Conservation (phyloP, 176 grass and related monocot species). For the Cocos nucifera region DNA sequence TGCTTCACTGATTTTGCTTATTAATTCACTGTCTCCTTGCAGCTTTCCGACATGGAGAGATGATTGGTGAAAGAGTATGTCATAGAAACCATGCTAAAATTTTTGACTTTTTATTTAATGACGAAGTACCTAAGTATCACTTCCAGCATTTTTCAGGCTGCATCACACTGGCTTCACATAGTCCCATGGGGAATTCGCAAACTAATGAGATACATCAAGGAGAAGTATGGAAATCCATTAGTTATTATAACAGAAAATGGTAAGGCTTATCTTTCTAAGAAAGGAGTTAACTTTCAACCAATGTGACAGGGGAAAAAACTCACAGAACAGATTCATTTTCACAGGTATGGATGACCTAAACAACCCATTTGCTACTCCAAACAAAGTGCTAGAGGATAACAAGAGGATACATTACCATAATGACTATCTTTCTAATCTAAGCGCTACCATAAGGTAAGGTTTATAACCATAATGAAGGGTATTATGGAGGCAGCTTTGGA, state of each 20-base stretch:
- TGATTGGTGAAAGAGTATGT: constrained; percentile 73
- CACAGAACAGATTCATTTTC: constrained; percentile 1
- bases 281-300: not conserved
- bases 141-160: constrained; percentile 33
- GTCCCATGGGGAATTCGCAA: constrained; percentile 81
- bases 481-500: too few relatives aligned
- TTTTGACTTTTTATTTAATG: too few relatives aligned
- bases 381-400: constrained; percentile 47
- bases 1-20: not conserved
- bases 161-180: constrained; percentile 79
- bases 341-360: constrained; percentile 81
- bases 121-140: too few relatives aligned
- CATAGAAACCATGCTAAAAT: not conserved
- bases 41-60: constrained; percentile 70
- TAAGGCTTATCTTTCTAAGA: constrained; percentile 2
- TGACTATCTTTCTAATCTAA: constrained; percentile 65
- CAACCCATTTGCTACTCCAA: constrained; percentile 33
- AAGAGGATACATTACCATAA: constrained; percentile 89
- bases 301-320: not conserved
- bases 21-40: not conserved
- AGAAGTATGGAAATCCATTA: constrained; percentile 68
- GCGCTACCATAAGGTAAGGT: constrained; percentile 54
- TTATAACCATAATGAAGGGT: not conserved
- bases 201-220: constrained; percentile 73
- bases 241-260: constrained; percentile 87